Evolutionary conservation across 164 flowering plant genomes (phyloP), one percentile per base, ranked within the genome.

Genomic region (Chimonanthus salicifolius): DNA sequence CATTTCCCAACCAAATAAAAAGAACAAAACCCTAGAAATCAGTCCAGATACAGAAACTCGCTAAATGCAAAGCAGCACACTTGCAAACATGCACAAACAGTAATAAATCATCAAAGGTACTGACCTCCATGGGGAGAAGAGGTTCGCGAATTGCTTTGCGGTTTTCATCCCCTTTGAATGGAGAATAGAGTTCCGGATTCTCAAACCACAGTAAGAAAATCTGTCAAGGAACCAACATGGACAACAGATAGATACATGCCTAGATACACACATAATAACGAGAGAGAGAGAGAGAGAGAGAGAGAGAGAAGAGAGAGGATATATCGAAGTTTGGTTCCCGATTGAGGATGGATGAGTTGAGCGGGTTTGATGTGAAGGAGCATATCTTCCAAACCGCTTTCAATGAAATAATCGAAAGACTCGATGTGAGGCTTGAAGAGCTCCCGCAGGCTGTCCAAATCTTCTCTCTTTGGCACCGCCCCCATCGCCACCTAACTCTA

Each of bases 401-500:
- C 90, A 21, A 83, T 58, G 66, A 91, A 74, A 79, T 94, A 71
- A 78, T 94, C 90, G 74, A 85, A 94, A 1, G 98, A 94, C 5
- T 91, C 91, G 5, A 91, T 85, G 67, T 91, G 98, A 71, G 88
- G 98, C 69, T 78, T 83, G 78, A 89, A 72, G 0, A 94, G 85
- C 81, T 90, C 89, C 4, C 74, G 75, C 69, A 92, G 65, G n/a
- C 79, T 74, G 70, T 80, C 78, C 45, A 76, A 80, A 64, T 88
- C 82, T 6, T 45, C 51, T 15, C 47, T 10, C 13, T 47, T 7
- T 44, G 44, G 65, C 18, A 21, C 18, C 16, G 43, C 18, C 18
- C 9, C 65, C 65, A 21, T 21, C 9, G 21, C 65, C 18, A 6
- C 16, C 44, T 15, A n/a, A 3, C 21, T 6, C 21, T 6, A 0